Conservation (phyloP, 2,329 filamentous ascomycete species). For the Aureobasidium sp. region DNA sequence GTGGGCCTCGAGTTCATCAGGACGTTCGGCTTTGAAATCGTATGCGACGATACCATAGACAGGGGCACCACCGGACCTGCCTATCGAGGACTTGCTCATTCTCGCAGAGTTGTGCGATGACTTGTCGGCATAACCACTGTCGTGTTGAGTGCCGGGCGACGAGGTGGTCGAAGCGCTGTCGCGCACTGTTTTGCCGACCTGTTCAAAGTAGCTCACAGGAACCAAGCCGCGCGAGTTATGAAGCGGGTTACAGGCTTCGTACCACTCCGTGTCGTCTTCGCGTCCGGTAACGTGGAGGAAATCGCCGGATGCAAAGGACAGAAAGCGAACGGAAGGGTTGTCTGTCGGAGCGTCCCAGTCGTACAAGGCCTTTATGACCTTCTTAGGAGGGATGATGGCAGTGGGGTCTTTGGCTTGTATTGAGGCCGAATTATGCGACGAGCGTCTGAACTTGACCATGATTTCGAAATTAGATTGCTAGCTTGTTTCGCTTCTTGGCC, state of each 20-base stretch:
- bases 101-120: constrained; percentile 22
- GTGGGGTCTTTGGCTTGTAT: constrained; percentile 78
- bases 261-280: constrained; percentile 93
- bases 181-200: constrained; percentile 82
- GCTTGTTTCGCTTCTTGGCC: constrained; percentile 9
- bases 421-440: constrained; percentile 39
- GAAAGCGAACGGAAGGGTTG: constrained; percentile 42
- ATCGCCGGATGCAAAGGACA: constrained; percentile 89
- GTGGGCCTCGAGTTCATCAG: constrained; percentile 94
- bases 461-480: constrained; percentile 4
- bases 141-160: constrained; percentile 52
- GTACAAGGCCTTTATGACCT: constrained; percentile 96
- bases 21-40: constrained; percentile 87
- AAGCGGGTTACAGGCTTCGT: constrained; percentile 94
- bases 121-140: constrained; percentile 76
- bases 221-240: constrained; percentile 84
- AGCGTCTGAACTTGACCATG: constrained; percentile 7
- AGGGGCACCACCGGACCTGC: constrained; percentile 55
- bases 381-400: constrained; percentile 86
- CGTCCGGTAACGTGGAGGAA: constrained; percentile 97
- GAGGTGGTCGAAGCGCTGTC: constrained; percentile 56
- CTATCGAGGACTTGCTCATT: constrained; percentile 32
- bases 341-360: constrained; percentile 65
- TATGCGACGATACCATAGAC: constrained; percentile 97
- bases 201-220: constrained; percentile 88